Base-by-base conservation (phyloP, 495 filamentous ascomycete genomes). In the Delitschia confertaspora region DNA sequence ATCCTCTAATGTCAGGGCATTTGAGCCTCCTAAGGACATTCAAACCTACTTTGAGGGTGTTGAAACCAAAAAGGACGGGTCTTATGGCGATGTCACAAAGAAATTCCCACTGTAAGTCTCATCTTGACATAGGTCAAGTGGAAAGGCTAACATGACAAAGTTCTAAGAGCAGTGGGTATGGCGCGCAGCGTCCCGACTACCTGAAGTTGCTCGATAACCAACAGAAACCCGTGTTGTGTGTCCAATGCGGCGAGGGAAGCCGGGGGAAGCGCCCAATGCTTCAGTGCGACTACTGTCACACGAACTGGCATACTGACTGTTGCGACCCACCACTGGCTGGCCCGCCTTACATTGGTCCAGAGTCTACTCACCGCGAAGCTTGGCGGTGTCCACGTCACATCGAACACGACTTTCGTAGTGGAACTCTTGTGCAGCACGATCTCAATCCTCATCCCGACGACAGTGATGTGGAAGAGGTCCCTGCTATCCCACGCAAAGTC, bases 381-480 rank as follows among this genome's bases (percentile, higher is more conserved):
- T 98, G 87, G 87, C 80, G 77, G 68, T 98, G 91, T 55, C 89
- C 91, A 45, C 79, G 78, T 56, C 91, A 98, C 61, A 70, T 82
- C 24, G 82, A 86, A 33, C 69, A 78, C 27, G 73, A 78, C 18
- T 54, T 60, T 21, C 46, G 48, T 16, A 45, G 38, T 29, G 49
- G 49, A n/a, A 17, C 19, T 3, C 16, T 48, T 6, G 17, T 47
- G n/a, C 52, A 49, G 35, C 10, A 45, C 25, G 47, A 56, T 30
- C 48, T 37, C 9, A 45, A 48, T 19, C 29, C 29, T 11, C 33
- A 33, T 13, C 13, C 20, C 21, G 24, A 44, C 4, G 34, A 16
- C 18, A 27, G 41, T 35, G 51, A 43, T 23, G 29, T 41, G 16
- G 27, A 14, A 4, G 32, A 45, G 38, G 3, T 19, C 31, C 37